Evolutionary conservation across 768 basidiomycete species (phyloP), one percentile per base, ranked within the genome.

Genomic region (Collybiopsis confluens): DNA sequence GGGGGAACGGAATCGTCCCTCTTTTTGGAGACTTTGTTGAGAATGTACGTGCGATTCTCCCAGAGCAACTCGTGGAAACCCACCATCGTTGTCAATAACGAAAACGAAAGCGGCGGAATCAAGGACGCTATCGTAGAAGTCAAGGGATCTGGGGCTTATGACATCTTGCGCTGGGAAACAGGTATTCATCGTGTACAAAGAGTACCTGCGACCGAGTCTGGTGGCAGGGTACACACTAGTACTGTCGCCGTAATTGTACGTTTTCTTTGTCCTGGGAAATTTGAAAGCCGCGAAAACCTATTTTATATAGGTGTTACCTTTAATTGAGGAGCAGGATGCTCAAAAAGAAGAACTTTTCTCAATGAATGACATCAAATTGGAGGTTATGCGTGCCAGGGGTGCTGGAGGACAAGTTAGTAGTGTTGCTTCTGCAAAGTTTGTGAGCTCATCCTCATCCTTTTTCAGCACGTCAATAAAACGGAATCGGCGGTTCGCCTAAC

Each of bases 401-500:
- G 96, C 97, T 6, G 97, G 97, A 42, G 96, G 97, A 15, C 95
- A 97, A 77, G 92, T 92, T 56, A 50, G 73, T 61, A 9, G 20
- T 28, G 40, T 20, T 10, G 24, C 33, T 11, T 18, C 10, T 21
- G 18, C 0, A 18, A 20, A 5, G 40, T 20, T 21, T 21, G 36
- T 13, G 21, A 10, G n/a, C 45, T 36, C 52, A 18, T 49, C n/a
- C 24, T 13, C 16, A 26, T 30, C 6, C 27, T 11, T 6, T 37
- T 27, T 3, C 55, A 98, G 88, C 96, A 98, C 70, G 97, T 98
- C 62, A 99, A 99, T 72, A 92, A 88, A 77, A 98, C 97, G 0
- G 97, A 99, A 70, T 98, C 96, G 2, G 96, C 97, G 2, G 94
- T 99, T 20, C 86, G 97, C 1, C 69, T 98, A 42, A 96, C 93